Conservation (phyloP, 2,329 filamentous ascomycete genomes). For the Alternaria conjuncta region DNA sequence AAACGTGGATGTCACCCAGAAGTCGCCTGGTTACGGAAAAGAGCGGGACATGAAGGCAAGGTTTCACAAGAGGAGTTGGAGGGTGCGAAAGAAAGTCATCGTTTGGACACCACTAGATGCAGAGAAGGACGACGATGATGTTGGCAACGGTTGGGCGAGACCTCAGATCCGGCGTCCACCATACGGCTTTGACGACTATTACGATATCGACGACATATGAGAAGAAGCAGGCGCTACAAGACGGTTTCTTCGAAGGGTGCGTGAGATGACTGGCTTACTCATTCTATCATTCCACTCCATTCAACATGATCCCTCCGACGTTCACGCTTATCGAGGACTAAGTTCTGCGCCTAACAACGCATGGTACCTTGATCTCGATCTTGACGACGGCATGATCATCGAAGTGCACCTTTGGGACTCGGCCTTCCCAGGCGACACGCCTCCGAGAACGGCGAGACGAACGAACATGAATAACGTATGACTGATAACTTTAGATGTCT, state of each 20-base stretch:
- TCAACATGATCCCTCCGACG: not conserved
- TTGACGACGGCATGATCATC: not conserved
- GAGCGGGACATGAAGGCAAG: constrained; percentile 20
- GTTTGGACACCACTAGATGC: constrained; percentile 17
- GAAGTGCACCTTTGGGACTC: not conserved
- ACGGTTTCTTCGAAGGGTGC: not conserved
- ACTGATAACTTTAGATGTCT: not conserved
- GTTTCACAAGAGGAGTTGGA: constrained; percentile 19
- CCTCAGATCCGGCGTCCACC: constrained; percentile 14
- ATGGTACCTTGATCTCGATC: not conserved
- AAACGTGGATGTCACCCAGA: constrained; percentile 8
- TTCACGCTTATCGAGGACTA: not conserved
- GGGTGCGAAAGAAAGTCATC: constrained; percentile 20
- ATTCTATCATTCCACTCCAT: not conserved
- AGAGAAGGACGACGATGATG: constrained; percentile 17
- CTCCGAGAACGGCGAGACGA: not conserved
- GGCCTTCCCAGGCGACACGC: not conserved
- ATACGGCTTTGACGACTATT: constrained; percentile 17
- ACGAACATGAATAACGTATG: not conserved
- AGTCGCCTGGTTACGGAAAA: constrained; percentile 17
- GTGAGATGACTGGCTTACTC: not conserved
- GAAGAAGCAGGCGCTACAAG: not conserved
- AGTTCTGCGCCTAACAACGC: not conserved
- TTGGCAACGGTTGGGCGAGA: constrained; percentile 21
- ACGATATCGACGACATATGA: constrained; percentile 21